phyloP scores from a whole-genome alignment of 2,329 filamentous ascomycete genomes.

The Cladorrhinum sp. region DNA sequence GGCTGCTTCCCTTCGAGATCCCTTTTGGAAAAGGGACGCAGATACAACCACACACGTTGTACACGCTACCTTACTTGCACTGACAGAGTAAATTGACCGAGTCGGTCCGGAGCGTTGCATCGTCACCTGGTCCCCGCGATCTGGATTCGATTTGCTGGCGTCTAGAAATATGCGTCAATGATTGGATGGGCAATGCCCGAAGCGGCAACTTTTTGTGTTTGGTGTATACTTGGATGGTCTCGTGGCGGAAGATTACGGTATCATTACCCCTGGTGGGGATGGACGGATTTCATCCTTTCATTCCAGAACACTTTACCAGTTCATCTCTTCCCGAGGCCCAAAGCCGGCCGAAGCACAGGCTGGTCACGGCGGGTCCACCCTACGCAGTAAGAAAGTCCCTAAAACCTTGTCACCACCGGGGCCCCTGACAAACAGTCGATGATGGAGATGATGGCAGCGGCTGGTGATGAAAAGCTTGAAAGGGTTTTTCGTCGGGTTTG shows the following conservation, averaged over 20 bases:
- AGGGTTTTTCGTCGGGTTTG: neutral
- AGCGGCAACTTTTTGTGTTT: no score
- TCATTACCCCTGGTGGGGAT: no score
- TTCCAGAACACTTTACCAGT: neutral
- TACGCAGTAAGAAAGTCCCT: neutral
- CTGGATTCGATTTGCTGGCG: slow-evolving; percentile 8
- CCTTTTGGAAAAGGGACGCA: neutral
- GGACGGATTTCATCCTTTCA: neutral
- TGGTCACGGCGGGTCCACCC: neutral
- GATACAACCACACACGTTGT: neutral
- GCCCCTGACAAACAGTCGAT: neutral
- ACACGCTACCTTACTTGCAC: slow-evolving; percentile 8
- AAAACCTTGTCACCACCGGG: neutral
- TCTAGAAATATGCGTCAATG: slow-evolving; percentile 2
- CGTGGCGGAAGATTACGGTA: slow-evolving; percentile 1
- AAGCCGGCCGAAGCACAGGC: slow-evolving; percentile 4
- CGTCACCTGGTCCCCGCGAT: slow-evolving; percentile 4
- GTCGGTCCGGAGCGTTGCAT: slow-evolving; percentile 28
- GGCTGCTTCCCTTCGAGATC: neutral
- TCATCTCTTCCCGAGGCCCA: slow-evolving; percentile 1
- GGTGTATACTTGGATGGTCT: no score
- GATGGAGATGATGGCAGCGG: neutral
- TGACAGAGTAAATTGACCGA: slow-evolving; percentile 26
- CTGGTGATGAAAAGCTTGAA: neutral
- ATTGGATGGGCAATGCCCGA: no score